phyloP scores from a whole-genome alignment of 2,329 filamentous ascomycete genomes.

The Fusarium secorum region DNA sequence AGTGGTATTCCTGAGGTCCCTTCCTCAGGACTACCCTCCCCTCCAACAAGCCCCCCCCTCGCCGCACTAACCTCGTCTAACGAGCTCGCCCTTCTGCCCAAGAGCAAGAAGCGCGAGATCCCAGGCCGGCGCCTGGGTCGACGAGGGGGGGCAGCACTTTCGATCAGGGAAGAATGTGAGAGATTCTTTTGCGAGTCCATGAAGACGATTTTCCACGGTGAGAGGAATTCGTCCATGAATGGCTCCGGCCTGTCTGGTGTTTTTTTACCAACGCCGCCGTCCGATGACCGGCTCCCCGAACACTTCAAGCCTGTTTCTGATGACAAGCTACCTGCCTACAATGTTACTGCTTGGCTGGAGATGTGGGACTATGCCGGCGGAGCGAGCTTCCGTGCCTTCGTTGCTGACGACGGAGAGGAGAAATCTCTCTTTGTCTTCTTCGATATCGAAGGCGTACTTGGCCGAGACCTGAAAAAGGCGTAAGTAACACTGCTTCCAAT shows the following conservation, averaged over 20 bases:
- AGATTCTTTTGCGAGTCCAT: slow-evolving; percentile 99
- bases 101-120: slow-evolving; percentile 57
- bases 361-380: slow-evolving; percentile 88
- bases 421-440: slow-evolving; percentile 90
- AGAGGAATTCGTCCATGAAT: slow-evolving; percentile 79
- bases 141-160: slow-evolving; percentile 91
- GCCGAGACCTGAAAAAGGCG: slow-evolving; percentile 86
- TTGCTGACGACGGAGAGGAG: slow-evolving; percentile 73
- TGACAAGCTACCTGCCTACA: slow-evolving; percentile 42
- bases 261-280: slow-evolving; percentile 62
- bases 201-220: slow-evolving; percentile 93
- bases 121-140: slow-evolving; percentile 57
- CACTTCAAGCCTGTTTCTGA: slow-evolving; percentile 47
- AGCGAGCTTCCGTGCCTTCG: slow-evolving; percentile 85
- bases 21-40: slow-evolving; percentile 83
- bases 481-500: slow-evolving; percentile 55
- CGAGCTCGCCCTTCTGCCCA: slow-evolving; percentile 71
- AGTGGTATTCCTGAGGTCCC: slow-evolving; percentile 96
- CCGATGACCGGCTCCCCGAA: slow-evolving; percentile 54
- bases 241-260: slow-evolving; percentile 89
- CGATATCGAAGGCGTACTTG: slow-evolving; percentile 71
- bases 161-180: slow-evolving; percentile 99
- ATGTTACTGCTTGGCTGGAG: slow-evolving; percentile 73
- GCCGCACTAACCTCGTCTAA: slow-evolving; percentile 74
- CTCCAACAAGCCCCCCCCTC: slow-evolving; percentile 89